phyloP scores from a whole-genome alignment of 192 early-diverging fungal species.

The Linnemannia exigua region DNA sequence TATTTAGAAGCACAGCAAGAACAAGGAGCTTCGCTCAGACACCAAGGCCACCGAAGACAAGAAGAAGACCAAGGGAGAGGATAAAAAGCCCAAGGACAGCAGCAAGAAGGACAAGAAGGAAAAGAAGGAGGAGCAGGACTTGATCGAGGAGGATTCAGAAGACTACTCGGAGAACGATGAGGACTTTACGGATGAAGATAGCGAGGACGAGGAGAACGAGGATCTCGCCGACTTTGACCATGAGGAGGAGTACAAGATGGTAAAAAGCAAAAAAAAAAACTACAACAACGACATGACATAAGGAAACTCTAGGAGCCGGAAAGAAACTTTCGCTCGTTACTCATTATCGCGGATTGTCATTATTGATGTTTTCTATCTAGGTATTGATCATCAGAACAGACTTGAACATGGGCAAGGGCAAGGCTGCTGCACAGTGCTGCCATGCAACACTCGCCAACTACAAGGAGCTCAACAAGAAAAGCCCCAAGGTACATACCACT shows the following conservation, averaged over 20 bases:
- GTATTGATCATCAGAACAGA: constrained; percentile 90
- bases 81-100: not conserved
- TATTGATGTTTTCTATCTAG: too few species aligned
- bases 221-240: constrained; percentile 37
- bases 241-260: constrained; percentile 50
- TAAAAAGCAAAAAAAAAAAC: too few species aligned
- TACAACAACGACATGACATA: too few species aligned
- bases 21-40: not conserved
- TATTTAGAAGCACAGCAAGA: not conserved
- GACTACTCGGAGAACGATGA: constrained; percentile 25
- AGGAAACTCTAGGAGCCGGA: not conserved
- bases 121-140: constrained; percentile 1
- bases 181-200: constrained; percentile 39
- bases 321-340: not conserved
- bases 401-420: constrained; percentile 95
- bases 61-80: constrained; percentile 3
- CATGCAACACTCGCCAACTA: constrained; percentile 93
- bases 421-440: constrained; percentile 94
- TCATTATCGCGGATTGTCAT: not conserved
- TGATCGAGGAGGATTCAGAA: constrained; percentile 47
- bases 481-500: constrained; percentile 57
- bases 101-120: not conserved
- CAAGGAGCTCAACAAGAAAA: constrained; percentile 66
- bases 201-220: constrained; percentile 45
- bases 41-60: constrained; percentile 1